phyloP scores from a whole-genome alignment of 176 grass and related monocot genomes.

The Olyra latifolia region DNA sequence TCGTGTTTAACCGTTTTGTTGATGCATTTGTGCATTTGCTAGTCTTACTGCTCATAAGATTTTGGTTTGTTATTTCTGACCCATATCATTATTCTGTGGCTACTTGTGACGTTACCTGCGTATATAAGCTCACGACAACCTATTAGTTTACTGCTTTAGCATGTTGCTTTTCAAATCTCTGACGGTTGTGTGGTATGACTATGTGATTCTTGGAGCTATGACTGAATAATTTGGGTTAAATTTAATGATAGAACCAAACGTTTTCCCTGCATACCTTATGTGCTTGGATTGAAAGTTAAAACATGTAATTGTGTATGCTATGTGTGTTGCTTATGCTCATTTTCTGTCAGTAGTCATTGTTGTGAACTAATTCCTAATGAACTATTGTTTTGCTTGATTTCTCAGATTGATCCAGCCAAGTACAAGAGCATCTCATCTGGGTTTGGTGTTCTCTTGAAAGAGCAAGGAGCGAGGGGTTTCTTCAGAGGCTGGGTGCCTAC shows the following conservation, averaged over 20 bases:
- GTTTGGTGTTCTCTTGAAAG: constrained; percentile 71
- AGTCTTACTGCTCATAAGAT: not conserved
- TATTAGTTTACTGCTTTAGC: not conserved
- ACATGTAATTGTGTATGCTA: not conserved
- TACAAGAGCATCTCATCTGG: constrained; percentile 80
- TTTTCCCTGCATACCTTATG: not conserved
- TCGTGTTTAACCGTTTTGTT: not conserved
- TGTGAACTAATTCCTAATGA: not conserved
- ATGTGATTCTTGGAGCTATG: not conserved
- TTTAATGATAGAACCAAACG: not conserved
- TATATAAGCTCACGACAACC: not conserved
- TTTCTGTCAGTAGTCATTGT: not conserved
- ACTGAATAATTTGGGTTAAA: not conserved
- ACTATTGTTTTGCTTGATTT: not conserved
- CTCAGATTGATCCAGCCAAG: constrained; percentile 69
- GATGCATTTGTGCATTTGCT: not conserved
- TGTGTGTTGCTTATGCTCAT: not conserved
- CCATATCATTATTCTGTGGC: not conserved
- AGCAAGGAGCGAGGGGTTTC: constrained; percentile 70
- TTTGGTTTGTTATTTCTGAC: not conserved
- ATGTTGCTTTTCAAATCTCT: not conserved
- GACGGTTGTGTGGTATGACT: not conserved
- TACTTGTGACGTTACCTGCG: not conserved
- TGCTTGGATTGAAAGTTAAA: not conserved
- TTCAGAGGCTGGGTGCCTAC: constrained; percentile 80